Evolutionary conservation across 345 rosid genomes (phyloP), one percentile per base, ranked within the genome.

Genomic region (Alliaria petiolata): DNA sequence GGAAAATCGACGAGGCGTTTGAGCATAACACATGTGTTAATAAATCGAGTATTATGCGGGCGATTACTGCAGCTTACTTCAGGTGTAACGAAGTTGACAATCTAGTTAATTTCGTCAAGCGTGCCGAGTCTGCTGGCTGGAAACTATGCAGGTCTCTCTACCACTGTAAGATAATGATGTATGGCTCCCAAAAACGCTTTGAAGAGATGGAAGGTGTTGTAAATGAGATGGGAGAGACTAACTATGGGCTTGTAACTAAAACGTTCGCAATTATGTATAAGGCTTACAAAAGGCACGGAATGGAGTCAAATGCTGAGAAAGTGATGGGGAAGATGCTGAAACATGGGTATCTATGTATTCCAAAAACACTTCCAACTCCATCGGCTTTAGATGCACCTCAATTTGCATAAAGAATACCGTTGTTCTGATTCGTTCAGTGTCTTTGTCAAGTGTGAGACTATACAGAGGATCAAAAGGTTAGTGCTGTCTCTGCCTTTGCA

Each of bases 121-220:
- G 83, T 1, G 95, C 98, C 0, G 91, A 91, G 76, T 62, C 49
- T 65, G 91, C 88, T 69, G 95, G 87, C 2, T 93, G 97, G 97
- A 87, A 76, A 72, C 77, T 86, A 10, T 86, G 95, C 66, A 82
- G 86, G 38, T 83, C 91, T 51, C 69, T 89, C 8, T 91, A 83
- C 70, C 96, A 93, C 67, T 77, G 95, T 68, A 83, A 85, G 84
- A 87, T 91, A 85, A 54, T 83, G 16, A 73, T 91, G 95, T 93
- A 84, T 79, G 87, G 80, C 60, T 65, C 79, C 13, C 85, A 85
- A 35, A 83, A 75, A 53, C 89, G 87, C 14, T 70, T 87, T 71
- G 76, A 72, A 74, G 95, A 93, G 70, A 89, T 93, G 95, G 96
- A 89, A 82, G 62, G 76, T 60, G 91, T 86, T 49, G 86, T 86